Conservation (phyloP, 371 early-diverging fungal genomes). For the Mucor mucedo region DNA sequence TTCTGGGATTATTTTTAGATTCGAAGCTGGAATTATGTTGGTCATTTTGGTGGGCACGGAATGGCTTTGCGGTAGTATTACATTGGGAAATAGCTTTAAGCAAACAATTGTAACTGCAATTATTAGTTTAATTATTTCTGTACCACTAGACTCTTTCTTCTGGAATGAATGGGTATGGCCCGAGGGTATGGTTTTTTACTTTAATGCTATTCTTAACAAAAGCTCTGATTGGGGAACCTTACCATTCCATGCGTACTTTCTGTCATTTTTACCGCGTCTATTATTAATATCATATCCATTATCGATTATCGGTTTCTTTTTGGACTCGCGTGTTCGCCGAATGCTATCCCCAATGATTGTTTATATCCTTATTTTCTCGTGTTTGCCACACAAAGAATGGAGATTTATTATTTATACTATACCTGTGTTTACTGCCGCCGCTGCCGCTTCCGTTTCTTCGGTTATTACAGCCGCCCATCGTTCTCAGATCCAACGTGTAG, state of each 20-base stretch:
- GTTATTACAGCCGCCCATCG: conserved; percentile 32
- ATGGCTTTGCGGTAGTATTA: conserved; percentile 18
- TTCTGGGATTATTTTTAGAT: conserved; percentile 79
- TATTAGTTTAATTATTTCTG: conserved; percentile 53
- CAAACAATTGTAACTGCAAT: conserved; percentile 35
- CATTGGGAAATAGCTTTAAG: conserved; percentile 26
- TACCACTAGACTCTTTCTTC: conserved; percentile 82
- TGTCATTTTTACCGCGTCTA: conserved; percentile 75
- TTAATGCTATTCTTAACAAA: conserved; percentile 83
- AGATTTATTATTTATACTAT: conserved; percentile 91
- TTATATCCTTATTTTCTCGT: conserved; percentile 73
- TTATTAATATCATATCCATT: conserved; percentile 74
- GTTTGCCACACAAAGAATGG: conserved; percentile 96
- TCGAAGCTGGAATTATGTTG: conserved; percentile 73
- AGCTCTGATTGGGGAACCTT: conserved; percentile 84
- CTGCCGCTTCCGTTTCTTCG: conserved; percentile 50
- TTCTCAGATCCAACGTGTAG: conserved; percentile 15
- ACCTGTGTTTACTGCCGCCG: conserved; percentile 83
- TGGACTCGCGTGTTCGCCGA: conserved; percentile 52
- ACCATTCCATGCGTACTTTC: conserved; percentile 81
- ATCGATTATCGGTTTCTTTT: conserved; percentile 48
- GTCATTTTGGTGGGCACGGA: conserved; percentile 50
- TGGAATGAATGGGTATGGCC: conserved; percentile 87
- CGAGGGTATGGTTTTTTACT: conserved; percentile 82
- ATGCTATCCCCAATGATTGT: conserved; percentile 60